Conservation (phyloP, 441 rosid species). For the Manihot esculenta region DNA sequence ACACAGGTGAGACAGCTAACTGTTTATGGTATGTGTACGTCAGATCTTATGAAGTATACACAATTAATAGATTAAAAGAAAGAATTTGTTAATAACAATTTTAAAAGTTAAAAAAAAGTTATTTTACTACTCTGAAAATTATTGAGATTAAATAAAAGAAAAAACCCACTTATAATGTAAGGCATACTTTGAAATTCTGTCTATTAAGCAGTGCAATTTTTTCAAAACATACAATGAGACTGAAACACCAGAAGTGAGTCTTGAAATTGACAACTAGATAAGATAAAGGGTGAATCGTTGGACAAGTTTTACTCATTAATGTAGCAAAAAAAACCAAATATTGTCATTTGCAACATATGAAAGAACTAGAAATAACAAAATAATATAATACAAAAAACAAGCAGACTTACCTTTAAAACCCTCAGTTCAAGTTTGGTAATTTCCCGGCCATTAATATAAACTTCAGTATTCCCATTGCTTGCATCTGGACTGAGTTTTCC, state of each 20-base stretch:
- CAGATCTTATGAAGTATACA: too few relatives aligned
- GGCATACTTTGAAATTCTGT: too few relatives aligned
- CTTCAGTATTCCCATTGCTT: slow-evolving; percentile 89
- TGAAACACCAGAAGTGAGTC: neutral
- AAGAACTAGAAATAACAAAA: neutral
- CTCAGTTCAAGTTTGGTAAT: slow-evolving; percentile 87
- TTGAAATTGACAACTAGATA: neutral
- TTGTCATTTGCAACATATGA: neutral
- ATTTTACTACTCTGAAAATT: too few relatives aligned
- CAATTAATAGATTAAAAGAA: too few relatives aligned
- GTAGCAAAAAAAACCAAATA: neutral
- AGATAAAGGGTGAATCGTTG: neutral
- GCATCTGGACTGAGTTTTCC: slow-evolving; percentile 79
- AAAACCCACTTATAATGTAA: too few relatives aligned
- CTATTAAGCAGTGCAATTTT: too few relatives aligned
- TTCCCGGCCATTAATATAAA: slow-evolving; percentile 90
- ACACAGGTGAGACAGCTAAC: too few relatives aligned
- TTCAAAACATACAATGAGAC: neutral
- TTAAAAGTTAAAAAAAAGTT: too few relatives aligned
- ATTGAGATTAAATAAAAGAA: too few relatives aligned
- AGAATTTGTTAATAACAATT: too few relatives aligned
- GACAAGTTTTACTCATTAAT: neutral
- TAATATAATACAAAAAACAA: neutral
- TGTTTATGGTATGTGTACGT: too few relatives aligned
- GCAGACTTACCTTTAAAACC: slow-evolving; percentile 63